phyloP scores from a whole-genome alignment of 2,329 filamentous ascomycete genomes.

The Boeremia exigua region DNA sequence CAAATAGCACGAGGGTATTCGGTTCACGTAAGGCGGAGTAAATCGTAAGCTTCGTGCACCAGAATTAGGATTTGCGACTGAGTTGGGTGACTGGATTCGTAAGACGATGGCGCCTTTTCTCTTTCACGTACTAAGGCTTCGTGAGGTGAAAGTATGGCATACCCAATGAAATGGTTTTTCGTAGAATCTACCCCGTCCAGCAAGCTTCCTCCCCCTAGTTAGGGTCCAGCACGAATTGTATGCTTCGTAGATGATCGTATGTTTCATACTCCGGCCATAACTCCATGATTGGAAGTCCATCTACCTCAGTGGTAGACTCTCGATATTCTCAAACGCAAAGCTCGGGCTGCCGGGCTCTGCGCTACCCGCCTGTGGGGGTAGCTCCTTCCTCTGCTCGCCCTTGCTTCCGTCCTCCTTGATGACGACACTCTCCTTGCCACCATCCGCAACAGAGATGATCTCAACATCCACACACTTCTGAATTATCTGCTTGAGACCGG shows the following conservation, averaged over 20 bases:
- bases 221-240: not conserved
- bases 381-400: constrained; percentile 64
- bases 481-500: constrained; percentile 77
- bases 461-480: constrained; percentile 72
- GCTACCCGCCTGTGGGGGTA: constrained; percentile 69
- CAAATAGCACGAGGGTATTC: no score
- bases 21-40: no score
- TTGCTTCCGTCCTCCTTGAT: constrained; percentile 59
- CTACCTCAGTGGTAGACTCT: constrained; percentile 34
- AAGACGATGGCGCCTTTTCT: no score
- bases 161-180: not conserved
- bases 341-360: constrained; percentile 83
- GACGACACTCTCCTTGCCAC: constrained; percentile 67
- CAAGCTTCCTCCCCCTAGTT: not conserved
- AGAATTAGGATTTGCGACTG: no score
- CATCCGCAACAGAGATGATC: constrained; percentile 74
- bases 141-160: not conserved
- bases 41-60: no score
- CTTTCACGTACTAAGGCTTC: not conserved
- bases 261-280: not conserved
- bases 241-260: not conserved
- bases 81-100: no score
- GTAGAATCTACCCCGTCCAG: not conserved
- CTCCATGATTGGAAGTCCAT: not conserved
- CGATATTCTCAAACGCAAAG: constrained; percentile 84